These are phyloP conservation scores for Aurinia saxatilis DNA, from an alignment of 345 rosid genomes.

Conservation along the genomic window DNA sequence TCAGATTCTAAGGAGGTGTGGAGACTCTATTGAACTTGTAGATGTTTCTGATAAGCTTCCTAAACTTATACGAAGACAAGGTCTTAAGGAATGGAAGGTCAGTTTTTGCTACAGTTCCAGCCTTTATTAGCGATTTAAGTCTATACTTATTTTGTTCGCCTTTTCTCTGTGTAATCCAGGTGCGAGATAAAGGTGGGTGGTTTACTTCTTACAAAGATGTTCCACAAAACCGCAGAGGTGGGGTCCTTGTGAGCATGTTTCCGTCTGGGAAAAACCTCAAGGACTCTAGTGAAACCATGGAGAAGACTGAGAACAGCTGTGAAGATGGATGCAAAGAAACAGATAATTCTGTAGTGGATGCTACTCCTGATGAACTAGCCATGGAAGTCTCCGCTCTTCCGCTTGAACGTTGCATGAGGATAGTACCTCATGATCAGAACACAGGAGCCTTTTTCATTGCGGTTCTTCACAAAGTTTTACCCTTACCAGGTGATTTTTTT, in stretches of 20 bases:
- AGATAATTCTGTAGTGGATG: constrained; percentile 9
- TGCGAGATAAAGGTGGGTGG: constrained; percentile 71
- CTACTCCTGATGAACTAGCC: constrained; percentile 31
- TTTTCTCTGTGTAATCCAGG: constrained; percentile 34
- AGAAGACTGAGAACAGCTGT: constrained; percentile 2
- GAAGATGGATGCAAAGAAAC: constrained; percentile 19
- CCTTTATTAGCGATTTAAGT: neutral
- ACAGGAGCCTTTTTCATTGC: constrained; percentile 95
- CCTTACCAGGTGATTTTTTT: constrained; percentile 78
- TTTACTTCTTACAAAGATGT: constrained; percentile 70
- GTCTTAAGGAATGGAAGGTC: constrained; percentile 85
- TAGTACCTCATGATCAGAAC: constrained; percentile 96
- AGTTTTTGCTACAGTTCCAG: constrained; percentile 4
- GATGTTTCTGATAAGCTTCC: constrained; percentile 83
- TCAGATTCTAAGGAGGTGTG: constrained; percentile 78
- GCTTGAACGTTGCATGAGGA: constrained; percentile 88
- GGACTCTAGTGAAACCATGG: neutral
- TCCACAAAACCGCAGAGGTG: constrained; percentile 40
- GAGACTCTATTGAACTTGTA: constrained; percentile 73
- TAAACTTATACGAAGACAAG: constrained; percentile 76
- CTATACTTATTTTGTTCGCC: neutral
- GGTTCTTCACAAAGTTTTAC: constrained; percentile 66
- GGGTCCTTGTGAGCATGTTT: constrained; percentile 76
- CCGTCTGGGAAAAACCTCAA: constrained; percentile 51
- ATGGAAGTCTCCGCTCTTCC: constrained; percentile 71